Base-by-base conservation (phyloP, 441 rosid genomes). In the Raphanus hybrid region DNA sequence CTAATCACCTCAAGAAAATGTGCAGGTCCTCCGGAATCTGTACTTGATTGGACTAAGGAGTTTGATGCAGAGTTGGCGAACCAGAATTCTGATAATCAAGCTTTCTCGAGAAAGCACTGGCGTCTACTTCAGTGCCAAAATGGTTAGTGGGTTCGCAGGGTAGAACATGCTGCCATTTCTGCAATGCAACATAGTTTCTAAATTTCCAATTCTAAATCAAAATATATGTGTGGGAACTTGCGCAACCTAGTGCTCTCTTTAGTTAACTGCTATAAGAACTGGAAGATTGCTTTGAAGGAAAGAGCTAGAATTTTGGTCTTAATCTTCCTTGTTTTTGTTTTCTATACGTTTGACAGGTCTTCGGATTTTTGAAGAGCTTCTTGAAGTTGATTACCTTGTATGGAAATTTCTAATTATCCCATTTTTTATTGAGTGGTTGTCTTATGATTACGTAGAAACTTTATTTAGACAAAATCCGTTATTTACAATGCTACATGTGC, bases 381-480 rank as follows among this genome's bases (percentile, higher is more conserved):
- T 96, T 85, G 99, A 94, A 88, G 97, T 94, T 69, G 99, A 96
- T 82, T 96, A 96, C 86, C 99, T 96, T 83, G 99, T 96, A 92
- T 68, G 95, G 74, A 75, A 43, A 39, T 81, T 16, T 79, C 73
- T 59, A 35, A 18, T 75, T 75, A 59, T 71, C 8, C 54, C 66
- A n/a, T 62, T 32, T 26, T 23, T 72, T 12, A 70, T 59, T 41
- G 70, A n/a, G 48, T 70, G 59, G 43, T 75, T 75, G 23, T 3
- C 76, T 32, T 61, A 77, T 70, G 41, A 39, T 54, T 67, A 52
- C 67, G 69, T 67, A 9, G 74, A 59, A 67, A 65, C 58, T 50
- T 77, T 72, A 69, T 77, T 26, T 85, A 74, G 45, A 57, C 80
- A 63, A 55, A 75, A 71, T 70, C 59, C 75, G 61, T 83, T 57